Conservation (phyloP, 1,284 basidiomycete species). For the Flammula alnicola region DNA sequence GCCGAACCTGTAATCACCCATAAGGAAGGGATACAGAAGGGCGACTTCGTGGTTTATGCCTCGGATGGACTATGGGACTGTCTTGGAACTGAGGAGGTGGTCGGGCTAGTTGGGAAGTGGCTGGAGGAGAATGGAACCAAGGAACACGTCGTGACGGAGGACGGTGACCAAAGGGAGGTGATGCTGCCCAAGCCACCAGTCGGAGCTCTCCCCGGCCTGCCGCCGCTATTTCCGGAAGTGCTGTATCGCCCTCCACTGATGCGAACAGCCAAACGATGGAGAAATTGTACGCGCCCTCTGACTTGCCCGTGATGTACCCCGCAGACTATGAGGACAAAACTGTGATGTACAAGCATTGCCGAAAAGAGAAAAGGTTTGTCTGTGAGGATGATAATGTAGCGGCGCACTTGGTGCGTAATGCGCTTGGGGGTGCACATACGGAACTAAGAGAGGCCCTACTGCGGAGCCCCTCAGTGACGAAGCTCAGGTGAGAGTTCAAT, state of each 20-base stretch:
- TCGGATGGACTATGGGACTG: conserved; percentile 63
- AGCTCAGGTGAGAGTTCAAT: too few relatives aligned
- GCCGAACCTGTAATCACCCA: conserved; percentile 59
- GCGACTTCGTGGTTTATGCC: conserved; percentile 62
- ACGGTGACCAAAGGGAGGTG: not conserved
- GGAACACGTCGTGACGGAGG: conserved; percentile 3
- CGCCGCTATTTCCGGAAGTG: too few relatives aligned
- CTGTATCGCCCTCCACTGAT: not conserved
- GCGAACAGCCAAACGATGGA: not conserved
- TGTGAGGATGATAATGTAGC: too few relatives aligned
- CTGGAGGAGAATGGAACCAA: too few relatives aligned
- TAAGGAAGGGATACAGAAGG: too few relatives aligned
- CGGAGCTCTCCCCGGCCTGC: too few relatives aligned
- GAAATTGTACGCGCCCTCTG: not conserved
- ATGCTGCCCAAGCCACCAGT: too few relatives aligned
- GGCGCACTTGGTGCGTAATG: too few relatives aligned
- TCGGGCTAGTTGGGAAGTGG: conserved; percentile 58
- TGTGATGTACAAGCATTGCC: too few relatives aligned
- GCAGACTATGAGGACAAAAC: too few relatives aligned
- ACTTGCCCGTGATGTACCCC: not conserved
- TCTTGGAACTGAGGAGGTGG: conserved; percentile 60
- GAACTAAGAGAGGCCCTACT: not conserved
- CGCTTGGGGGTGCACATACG: not conserved
- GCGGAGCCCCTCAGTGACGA: too few relatives aligned
- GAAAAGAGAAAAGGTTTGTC: too few relatives aligned